phyloP scores from a whole-genome alignment of 2,329 filamentous ascomycete species.

The Fusarium sp. region DNA sequence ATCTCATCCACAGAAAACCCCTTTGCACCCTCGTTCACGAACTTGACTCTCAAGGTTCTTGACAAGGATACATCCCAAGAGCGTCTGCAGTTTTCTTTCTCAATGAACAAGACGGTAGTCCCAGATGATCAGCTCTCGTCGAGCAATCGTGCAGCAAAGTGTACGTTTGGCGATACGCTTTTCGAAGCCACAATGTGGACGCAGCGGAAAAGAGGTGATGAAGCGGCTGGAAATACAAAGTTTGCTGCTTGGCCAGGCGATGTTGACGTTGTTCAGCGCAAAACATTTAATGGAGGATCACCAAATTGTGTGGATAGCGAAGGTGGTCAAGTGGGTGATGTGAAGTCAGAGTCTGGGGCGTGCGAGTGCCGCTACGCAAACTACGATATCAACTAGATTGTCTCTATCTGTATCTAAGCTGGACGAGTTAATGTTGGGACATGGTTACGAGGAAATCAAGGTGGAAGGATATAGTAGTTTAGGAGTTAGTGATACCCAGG shows the following conservation, averaged over 20 bases:
- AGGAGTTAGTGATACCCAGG: constrained; percentile 39
- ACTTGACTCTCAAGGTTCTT: constrained; percentile 60
- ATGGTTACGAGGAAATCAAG: neutral
- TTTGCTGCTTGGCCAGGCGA: constrained; percentile 67
- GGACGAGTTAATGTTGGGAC: neutral
- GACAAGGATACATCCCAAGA: constrained; percentile 61
- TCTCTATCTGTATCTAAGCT: neutral
- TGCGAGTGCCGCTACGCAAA: constrained; percentile 55
- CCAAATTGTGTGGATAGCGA: constrained; percentile 63
- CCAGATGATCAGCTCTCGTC: constrained; percentile 56
- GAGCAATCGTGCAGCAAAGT: constrained; percentile 60
- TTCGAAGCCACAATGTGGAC: constrained; percentile 71
- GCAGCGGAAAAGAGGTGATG: constrained; percentile 44
- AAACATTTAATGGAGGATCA: constrained; percentile 52
- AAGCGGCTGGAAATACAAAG: constrained; percentile 20
- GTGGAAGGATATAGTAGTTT: neutral
- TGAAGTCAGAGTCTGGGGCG: constrained; percentile 50
- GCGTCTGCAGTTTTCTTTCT: constrained; percentile 67
- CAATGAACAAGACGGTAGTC: constrained; percentile 62
- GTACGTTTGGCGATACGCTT: constrained; percentile 66
- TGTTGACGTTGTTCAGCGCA: constrained; percentile 64
- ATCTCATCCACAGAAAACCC: constrained; percentile 67
- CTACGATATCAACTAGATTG: constrained; percentile 34
- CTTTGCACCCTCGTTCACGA: constrained; percentile 66
- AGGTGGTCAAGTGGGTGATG: constrained; percentile 51